Evolutionary conservation across 2,329 filamentous ascomycete genomes (phyloP).

Genomic region (Penicillium hesseltinei): DNA sequence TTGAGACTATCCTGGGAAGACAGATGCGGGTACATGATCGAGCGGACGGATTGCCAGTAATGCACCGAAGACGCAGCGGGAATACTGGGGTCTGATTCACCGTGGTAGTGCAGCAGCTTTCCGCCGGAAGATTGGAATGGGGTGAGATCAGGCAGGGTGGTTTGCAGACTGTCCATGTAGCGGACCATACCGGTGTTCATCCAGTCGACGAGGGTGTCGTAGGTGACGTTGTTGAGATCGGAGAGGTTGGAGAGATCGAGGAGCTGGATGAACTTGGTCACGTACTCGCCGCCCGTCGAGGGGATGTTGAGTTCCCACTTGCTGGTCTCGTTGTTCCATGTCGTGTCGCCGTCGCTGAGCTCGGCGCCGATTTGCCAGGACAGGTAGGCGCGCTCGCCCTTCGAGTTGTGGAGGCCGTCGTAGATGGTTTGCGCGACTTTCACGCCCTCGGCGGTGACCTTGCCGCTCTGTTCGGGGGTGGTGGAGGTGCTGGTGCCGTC

Average conservation of each 20-base stretch:
- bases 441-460: conserved; percentile 28
- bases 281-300: conserved; percentile 41
- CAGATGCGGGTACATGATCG: conserved; percentile 49
- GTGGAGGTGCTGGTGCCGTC: conserved; percentile 21
- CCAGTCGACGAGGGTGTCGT: conserved; percentile 57
- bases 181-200: conserved; percentile 51
- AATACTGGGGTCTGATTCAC: conserved; percentile 55
- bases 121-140: conserved; percentile 51
- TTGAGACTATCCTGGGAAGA: conserved; percentile 40
- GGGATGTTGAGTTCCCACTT: conserved; percentile 33
- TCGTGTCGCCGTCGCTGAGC: conserved; percentile 26
- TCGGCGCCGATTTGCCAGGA: conserved; percentile 28
- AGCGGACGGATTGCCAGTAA: conserved; percentile 56
- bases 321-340: conserved; percentile 27
- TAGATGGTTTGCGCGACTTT: conserved; percentile 37
- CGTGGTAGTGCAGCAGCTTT: conserved; percentile 60
- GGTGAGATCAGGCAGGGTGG: conserved; percentile 54
- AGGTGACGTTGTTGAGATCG: conserved; percentile 50
- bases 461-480: conserved; percentile 33
- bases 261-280: conserved; percentile 32
- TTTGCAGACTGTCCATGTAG: conserved; percentile 55
- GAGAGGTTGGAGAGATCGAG: conserved; percentile 40
- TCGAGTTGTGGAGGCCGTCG: conserved; percentile 42
- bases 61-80: conserved; percentile 55
- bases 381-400: conserved; percentile 45